Conservation (phyloP, 108 stramenopile species). For the Nitzschia sp. region DNA sequence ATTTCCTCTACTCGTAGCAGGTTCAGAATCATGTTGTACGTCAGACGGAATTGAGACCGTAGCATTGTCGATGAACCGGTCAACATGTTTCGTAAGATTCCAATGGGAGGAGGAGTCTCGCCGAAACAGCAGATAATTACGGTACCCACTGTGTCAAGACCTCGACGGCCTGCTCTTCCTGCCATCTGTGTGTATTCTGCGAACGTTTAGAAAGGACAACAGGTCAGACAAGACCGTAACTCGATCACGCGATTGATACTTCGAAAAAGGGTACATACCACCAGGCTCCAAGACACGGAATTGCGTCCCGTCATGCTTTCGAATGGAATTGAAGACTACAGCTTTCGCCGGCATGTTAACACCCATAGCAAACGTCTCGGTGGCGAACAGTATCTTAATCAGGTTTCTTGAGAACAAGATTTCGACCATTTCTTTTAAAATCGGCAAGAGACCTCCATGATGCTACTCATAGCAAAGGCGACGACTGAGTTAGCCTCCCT, state of each 20-base stretch:
- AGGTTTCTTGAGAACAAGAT: slow-evolving; percentile 93
- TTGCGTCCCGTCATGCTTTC: slow-evolving; percentile 95
- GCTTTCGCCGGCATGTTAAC: slow-evolving; percentile 99
- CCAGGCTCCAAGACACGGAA: slow-evolving; percentile 80
- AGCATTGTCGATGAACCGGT: slow-evolving; percentile 90
- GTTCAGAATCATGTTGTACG: slow-evolving; percentile 97
- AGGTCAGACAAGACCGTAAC: neutral
- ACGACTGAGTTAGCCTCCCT: too few relatives aligned
- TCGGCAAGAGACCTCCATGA: slow-evolving; percentile 97
- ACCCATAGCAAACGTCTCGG: slow-evolving; percentile 99
- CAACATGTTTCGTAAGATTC: slow-evolving; percentile 81
- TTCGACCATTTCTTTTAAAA: slow-evolving; percentile 90
- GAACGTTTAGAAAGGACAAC: neutral
- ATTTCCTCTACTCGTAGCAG: slow-evolving; percentile 94
- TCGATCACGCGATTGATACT: too few relatives aligned
- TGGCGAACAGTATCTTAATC: slow-evolving; percentile 96
- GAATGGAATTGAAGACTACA: slow-evolving; percentile 93
- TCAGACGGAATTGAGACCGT: slow-evolving; percentile 91
- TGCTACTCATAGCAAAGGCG: too few relatives aligned
- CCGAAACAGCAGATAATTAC: slow-evolving; percentile 72
- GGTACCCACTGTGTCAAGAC: slow-evolving; percentile 93
- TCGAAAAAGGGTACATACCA: too few relatives aligned
- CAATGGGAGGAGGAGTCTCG: slow-evolving; percentile 71
- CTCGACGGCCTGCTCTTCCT: slow-evolving; percentile 96
- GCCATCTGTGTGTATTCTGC: slow-evolving; percentile 99